Evolutionary conservation across 2,329 filamentous ascomycete genomes (phyloP).

Genomic region (Fusarium austroafricanum): DNA sequence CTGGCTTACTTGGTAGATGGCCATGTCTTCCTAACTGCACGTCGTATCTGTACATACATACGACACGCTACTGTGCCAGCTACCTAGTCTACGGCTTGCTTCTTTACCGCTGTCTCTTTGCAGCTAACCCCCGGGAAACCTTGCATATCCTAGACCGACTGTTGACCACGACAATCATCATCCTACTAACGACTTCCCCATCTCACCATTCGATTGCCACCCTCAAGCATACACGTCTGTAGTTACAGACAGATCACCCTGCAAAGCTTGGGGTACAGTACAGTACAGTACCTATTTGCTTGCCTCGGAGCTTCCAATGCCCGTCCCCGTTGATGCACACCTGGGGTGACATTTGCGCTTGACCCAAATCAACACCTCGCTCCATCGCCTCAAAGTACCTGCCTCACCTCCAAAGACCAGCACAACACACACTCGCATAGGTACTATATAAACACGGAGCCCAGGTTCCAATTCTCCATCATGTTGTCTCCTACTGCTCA

Average conservation of each 20-base stretch:
- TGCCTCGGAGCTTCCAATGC: constrained; percentile 35
- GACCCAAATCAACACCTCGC: constrained; percentile 25
- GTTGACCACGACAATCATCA: constrained; percentile 36
- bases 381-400: constrained; percentile 22
- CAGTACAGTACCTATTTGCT: constrained; percentile 11
- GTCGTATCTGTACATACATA: constrained; percentile 20
- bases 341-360: constrained; percentile 33
- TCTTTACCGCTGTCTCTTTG: constrained; percentile 31
- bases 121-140: constrained; percentile 28
- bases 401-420: constrained; percentile 21
- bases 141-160: constrained; percentile 38
- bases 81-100: constrained; percentile 4
- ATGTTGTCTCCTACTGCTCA: constrained; percentile 37
- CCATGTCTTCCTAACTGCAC: constrained; percentile 31
- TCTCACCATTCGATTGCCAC: constrained; percentile 36
- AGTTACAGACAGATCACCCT: constrained; percentile 30
- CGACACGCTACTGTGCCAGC: neutral
- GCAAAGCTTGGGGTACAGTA: constrained; percentile 24
- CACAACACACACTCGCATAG: constrained; percentile 19
- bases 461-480: constrained; percentile 17
- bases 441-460: constrained; percentile 38
- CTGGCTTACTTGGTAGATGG: constrained; percentile 19
- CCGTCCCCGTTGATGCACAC: constrained; percentile 40
- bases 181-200: constrained; percentile 38
- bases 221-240: constrained; percentile 35